Conservation (phyloP, 2,329 filamentous ascomycete genomes). For the Penicillium palitans region DNA sequence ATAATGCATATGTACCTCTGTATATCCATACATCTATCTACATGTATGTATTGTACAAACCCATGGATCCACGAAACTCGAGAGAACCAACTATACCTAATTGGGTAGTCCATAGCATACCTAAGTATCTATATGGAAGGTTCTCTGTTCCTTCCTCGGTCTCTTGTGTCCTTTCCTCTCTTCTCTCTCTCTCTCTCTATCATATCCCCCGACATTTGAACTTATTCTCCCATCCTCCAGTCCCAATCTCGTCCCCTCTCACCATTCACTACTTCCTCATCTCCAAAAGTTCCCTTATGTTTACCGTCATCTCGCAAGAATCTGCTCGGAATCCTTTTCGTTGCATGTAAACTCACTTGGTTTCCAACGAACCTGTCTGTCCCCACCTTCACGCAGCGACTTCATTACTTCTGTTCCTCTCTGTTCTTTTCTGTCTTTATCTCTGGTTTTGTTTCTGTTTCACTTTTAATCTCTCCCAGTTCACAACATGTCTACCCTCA, state of each 20-base stretch:
- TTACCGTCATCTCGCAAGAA: slow-evolving; percentile 25
- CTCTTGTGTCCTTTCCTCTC: slow-evolving; percentile 1
- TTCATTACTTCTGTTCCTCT: slow-evolving; percentile 11
- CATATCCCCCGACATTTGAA: not conserved
- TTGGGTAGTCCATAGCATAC: not conserved
- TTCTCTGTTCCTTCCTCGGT: not conserved
- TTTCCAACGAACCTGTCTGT: slow-evolving; percentile 11
- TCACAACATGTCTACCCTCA: slow-evolving; percentile 32
- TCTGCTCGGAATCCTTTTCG: slow-evolving; percentile 22
- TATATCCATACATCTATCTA: no score
- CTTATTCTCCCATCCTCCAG: slow-evolving; percentile 31
- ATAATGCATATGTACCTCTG: no score
- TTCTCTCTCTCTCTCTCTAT: slow-evolving; percentile 3
- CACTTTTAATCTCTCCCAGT: slow-evolving; percentile 2
- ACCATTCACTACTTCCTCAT: slow-evolving; percentile 12
- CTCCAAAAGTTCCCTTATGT: slow-evolving; percentile 15
- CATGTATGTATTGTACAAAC: no score
- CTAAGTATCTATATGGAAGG: not conserved
- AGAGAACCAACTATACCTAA: not conserved
- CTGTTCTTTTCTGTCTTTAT: slow-evolving; percentile 1
- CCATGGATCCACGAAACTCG: not conserved
- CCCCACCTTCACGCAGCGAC: slow-evolving; percentile 4
- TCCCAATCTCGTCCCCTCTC: slow-evolving; percentile 5
- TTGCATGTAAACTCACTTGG: slow-evolving; percentile 30
- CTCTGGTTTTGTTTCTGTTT: not conserved